phyloP scores from a whole-genome alignment of 345 rosid species.

The Corchorus olitorius region DNA sequence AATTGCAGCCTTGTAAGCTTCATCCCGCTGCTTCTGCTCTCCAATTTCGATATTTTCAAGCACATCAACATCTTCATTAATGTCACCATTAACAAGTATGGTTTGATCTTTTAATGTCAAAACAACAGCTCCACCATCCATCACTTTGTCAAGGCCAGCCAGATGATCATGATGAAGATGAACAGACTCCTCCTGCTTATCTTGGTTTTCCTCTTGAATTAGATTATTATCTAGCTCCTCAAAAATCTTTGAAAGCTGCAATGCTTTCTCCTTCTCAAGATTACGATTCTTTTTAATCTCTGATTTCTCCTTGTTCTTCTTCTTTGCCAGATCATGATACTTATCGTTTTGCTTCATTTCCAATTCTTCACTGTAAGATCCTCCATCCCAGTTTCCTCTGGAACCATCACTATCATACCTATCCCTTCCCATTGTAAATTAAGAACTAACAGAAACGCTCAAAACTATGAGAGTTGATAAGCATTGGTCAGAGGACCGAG shows the following conservation, averaged over 20 bases:
- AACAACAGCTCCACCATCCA: constrained; percentile 95
- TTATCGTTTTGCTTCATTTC: constrained; percentile 24
- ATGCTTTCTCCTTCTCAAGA: constrained; percentile 81
- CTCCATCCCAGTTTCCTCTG: constrained; percentile 34
- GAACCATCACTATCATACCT: background rate
- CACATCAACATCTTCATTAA: constrained; percentile 90
- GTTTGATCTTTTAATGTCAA: constrained; percentile 92
- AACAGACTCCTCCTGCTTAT: constrained; percentile 50
- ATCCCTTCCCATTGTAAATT: constrained; percentile 14
- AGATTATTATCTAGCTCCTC: constrained; percentile 91
- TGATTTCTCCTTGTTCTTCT: constrained; percentile 37
- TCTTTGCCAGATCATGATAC: constrained; percentile 42
- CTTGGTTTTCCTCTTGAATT: constrained; percentile 70
- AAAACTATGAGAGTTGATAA: constrained; percentile 81
- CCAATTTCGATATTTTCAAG: constrained; percentile 98
- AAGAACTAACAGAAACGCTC: background rate
- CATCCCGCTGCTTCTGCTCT: constrained; percentile 88
- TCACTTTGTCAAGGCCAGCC: constrained; percentile 88
- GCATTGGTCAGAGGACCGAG: constrained; percentile 91
- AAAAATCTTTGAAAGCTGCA: constrained; percentile 72
- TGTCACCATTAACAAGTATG: constrained; percentile 78
- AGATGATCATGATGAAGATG: constrained; percentile 61
- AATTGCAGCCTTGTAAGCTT: constrained; percentile 90
- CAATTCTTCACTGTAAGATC: constrained; percentile 28
- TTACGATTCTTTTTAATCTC: constrained; percentile 83